Evolutionary conservation across 164 flowering plant genomes (phyloP).

Genomic region (Magnolia changhungtana): DNA sequence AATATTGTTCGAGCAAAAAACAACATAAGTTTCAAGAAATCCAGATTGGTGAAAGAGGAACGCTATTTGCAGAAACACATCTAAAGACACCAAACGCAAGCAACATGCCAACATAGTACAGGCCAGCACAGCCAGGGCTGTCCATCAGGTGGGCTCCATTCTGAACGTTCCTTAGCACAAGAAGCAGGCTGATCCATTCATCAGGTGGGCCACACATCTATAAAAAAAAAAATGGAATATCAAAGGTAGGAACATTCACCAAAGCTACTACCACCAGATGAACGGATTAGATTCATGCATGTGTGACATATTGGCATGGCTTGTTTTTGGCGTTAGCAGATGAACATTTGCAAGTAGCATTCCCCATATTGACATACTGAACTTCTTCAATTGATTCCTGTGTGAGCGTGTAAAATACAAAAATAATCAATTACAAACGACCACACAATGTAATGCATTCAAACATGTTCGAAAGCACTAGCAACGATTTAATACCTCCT

Average conservation of each 20-base stretch:
- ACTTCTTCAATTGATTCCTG: not conserved
- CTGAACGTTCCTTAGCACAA: not conserved
- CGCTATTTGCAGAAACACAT: not conserved
- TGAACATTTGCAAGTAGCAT: not conserved
- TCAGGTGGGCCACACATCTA: too few relatives aligned
- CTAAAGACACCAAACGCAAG: not conserved
- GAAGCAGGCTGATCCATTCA: too few relatives aligned
- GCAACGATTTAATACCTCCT: conserved; percentile 55
- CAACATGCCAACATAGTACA: not conserved
- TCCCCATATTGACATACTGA: not conserved
- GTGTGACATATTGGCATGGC: not conserved
- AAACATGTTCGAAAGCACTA: not conserved
- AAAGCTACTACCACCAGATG: too few relatives aligned
- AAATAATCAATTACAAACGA: not conserved
- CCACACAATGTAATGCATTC: not conserved
- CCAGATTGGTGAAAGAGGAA: not conserved
- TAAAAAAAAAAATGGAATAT: too few relatives aligned
- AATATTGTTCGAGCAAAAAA: not conserved
- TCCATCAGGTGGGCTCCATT: not conserved
- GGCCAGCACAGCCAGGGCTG: not conserved
- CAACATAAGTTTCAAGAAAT: not conserved
- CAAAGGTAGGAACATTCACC: too few relatives aligned
- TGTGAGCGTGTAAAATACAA: not conserved
- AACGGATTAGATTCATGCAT: not conserved
- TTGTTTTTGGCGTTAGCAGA: not conserved